Base-by-base conservation (phyloP, 495 filamentous ascomycete species). In the Aspergillus haitiensis region DNA sequence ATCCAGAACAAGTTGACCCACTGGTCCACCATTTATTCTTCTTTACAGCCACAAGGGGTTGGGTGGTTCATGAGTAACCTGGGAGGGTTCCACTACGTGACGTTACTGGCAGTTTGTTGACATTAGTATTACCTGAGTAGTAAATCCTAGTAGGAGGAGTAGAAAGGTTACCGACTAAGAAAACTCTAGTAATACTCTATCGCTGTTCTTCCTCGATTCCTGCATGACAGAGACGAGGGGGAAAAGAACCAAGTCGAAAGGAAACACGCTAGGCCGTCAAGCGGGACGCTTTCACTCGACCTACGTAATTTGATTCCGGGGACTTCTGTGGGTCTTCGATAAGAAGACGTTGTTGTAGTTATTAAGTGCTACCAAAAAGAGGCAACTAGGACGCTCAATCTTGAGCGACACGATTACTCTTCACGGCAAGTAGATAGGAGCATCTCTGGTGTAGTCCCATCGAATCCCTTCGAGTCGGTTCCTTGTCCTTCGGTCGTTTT, bases 321-420 rank as follows among this genome's bases (percentile, higher is more conserved):
- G 49, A 47, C 44, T 52, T 54, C 58, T 54, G 58, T 60, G 58
- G 58, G 58, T 54, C 58, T 34, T 46, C 39, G 21, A 27, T 27
- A 27, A 27, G 21, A 27, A 27, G 21, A 27, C 3, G 21, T 27
- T 27, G 21, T 27, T 27, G 21, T 27, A 27, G 3, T 3, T 27
- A 1, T 1, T 27, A 27, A 3, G 21, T 27, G 3, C 21, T 27
- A 27, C 21, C 21, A 27, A 27, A 27, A 27, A 27, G 21, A 27
- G 21, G 21, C 21, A 27, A 27, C 21, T 27, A 27, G 21, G 21
- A 27, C 21, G 21, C 21, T 27, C 21, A 27, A 27, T 27, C 21
- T 27, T 27, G 21, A 27, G 21, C 21, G 21, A 27, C 21, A 27
- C 21, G 21, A 27, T 27, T 1, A 27, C 21, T 27, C 21, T 27